These are phyloP conservation scores for Exsudoporus floridanus DNA, from an alignment of 1,284 basidiomycete genomes.

Conservation along the genomic window DNA sequence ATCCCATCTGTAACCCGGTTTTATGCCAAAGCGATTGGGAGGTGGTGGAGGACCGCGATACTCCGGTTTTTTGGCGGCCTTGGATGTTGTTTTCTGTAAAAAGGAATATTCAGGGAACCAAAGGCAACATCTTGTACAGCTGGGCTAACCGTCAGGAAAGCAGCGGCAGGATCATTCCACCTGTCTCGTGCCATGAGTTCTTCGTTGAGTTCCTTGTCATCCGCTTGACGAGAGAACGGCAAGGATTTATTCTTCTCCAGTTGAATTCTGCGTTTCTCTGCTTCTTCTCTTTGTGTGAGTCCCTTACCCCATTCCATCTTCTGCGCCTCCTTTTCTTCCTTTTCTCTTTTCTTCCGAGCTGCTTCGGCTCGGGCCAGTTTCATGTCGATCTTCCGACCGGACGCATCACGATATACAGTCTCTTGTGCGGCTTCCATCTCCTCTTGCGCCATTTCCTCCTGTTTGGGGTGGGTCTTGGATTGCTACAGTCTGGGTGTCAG, in stretches of 20 bases:
- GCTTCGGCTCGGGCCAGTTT: conserved; percentile 83
- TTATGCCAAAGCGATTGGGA: conserved; percentile 93
- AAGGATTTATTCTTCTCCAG: conserved; percentile 64
- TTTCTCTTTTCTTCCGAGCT: conserved; percentile 71
- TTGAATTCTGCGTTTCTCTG: conserved; percentile 61
- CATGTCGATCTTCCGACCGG: conserved; percentile 87
- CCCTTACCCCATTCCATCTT: conserved; percentile 99
- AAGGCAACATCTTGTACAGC: neutral
- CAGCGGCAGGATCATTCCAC: conserved; percentile 95
- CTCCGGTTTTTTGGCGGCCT: conserved; percentile 77
- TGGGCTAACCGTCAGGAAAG: conserved; percentile 80
- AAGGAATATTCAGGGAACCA: conserved; percentile 4
- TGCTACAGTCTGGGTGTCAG: conserved; percentile 31
- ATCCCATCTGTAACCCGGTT: conserved; percentile 96
- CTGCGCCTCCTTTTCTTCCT: conserved; percentile 79
- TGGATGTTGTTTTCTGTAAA: conserved; percentile 65
- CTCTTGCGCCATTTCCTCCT: conserved; percentile 44
- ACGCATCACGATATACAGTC: conserved; percentile 92
- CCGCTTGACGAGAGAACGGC: conserved; percentile 75
- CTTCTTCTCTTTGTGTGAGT: conserved; percentile 80
- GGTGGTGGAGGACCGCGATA: conserved; percentile 87
- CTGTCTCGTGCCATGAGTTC: conserved; percentile 76
- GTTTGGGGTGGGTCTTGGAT: conserved; percentile 41
- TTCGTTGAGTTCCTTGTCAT: conserved; percentile 85
- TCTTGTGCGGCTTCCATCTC: conserved; percentile 72